Base-by-base conservation (phyloP, 345 rosid species). In the Arabis hirsuta region DNA sequence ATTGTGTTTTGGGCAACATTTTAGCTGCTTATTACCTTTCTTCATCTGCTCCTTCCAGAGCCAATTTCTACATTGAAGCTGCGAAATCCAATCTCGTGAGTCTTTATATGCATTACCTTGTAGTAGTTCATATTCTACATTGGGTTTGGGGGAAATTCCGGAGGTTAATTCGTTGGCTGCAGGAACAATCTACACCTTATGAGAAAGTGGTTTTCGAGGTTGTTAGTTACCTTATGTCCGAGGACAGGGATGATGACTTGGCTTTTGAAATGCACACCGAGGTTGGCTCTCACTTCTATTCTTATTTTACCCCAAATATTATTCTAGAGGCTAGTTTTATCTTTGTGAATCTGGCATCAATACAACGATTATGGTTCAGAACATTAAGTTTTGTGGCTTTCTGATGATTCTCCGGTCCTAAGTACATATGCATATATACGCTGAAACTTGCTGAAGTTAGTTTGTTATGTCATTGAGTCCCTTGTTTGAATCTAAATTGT, bases 181-280 rank as follows among this genome's bases (percentile, higher is more conserved):
- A 91, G 98, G 97, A 79, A 27, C 81, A 91, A 56, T 85, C 93
- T 22, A 86, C 97, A 52, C 44, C 81, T 1, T 89, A 91, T 54
- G 96, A 91, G 84, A 91, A 82, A 76, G 92, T 86, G 0, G 85
- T 91, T 79, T 89, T 81, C 55, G 80, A 85, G 38, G 81, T 81
- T 51, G 55, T 94, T 72, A 77, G 34, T 76, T 83, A 78, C 75
- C 62, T 89, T 80, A 82, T 85, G 53, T 81, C 88, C 10, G 83
- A 81, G 57, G 61, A 85, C 43, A 82, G 87, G 75, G 97, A 91
- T 29, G 90, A 88, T 43, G 92, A 88, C 55, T 76, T 81, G 57
- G 95, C 96, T 44, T 53, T 91, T 46, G 84, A 82, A 48, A 54
- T 78, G 50, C 97, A 89, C 79, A 70, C 81, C n/a, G 73, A 85